Conservation (phyloP, 2,329 filamentous ascomycete species). For the Colletotrichum higginsianum region DNA sequence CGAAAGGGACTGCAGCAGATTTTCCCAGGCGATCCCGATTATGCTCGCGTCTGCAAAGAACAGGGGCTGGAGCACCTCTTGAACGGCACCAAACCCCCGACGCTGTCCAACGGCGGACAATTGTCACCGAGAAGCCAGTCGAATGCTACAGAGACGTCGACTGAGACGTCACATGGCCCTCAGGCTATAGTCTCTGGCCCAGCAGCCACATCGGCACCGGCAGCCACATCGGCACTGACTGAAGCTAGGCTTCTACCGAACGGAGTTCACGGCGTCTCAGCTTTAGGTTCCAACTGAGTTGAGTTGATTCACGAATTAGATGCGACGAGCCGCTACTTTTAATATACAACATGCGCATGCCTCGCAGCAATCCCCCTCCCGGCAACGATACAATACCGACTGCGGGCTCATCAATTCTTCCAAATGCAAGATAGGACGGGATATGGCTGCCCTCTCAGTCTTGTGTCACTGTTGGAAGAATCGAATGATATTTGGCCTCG, state of each 20-base stretch:
- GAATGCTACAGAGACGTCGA: slow-evolving; percentile 34
- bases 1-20: slow-evolving; percentile 69
- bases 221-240: neutral
- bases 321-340: slow-evolving; percentile 31
- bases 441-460: slow-evolving; percentile 10
- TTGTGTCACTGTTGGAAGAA: slow-evolving; percentile 12
- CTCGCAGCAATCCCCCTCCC: slow-evolving; percentile 7
- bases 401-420: neutral
- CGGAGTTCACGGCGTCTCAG: slow-evolving; percentile 38
- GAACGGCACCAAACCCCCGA: slow-evolving; percentile 60
- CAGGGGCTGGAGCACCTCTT: slow-evolving; percentile 71
- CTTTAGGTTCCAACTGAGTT: slow-evolving; percentile 29
- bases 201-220: slow-evolving; percentile 1
- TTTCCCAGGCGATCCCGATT: slow-evolving; percentile 70
- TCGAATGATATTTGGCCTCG: slow-evolving; percentile 2
- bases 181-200: slow-evolving; percentile 14
- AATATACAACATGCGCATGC: slow-evolving; percentile 34
- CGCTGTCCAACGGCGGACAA: slow-evolving; percentile 63
- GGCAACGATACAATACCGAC: slow-evolving; percentile 9
- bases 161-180: slow-evolving; percentile 28
- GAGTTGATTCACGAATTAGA: slow-evolving; percentile 34
- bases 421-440: neutral
- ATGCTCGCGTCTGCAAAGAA: slow-evolving; percentile 67
- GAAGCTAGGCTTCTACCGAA: slow-evolving; percentile 30
- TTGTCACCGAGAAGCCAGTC: slow-evolving; percentile 61